Conservation (phyloP, 345 rosid species). For the Populus deltoides region DNA sequence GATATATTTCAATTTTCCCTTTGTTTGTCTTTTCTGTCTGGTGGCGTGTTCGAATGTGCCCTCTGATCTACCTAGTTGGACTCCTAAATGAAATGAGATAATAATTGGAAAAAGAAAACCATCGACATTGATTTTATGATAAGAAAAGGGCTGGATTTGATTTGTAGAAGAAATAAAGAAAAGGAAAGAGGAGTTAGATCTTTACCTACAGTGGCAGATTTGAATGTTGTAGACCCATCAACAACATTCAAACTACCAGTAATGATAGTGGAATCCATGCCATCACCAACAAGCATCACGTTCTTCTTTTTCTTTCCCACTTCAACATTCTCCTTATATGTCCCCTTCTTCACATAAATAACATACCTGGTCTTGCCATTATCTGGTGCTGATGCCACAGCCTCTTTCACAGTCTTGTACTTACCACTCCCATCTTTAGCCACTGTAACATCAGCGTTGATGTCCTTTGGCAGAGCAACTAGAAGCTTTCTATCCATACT, state of each 20-base stretch:
- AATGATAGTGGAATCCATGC: conserved; percentile 19
- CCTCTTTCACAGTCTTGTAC: conserved; percentile 14
- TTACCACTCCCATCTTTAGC: conserved; percentile 26
- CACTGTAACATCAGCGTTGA: conserved; percentile 15
- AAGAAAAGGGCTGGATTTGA: background rate
- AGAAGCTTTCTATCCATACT: conserved; percentile 9
- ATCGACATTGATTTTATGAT: background rate
- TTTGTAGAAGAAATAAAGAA: background rate
- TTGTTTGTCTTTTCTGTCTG: too few species aligned
- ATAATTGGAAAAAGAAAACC: too few species aligned
- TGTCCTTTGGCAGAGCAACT: background rate
- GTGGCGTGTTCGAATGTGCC: too few species aligned
- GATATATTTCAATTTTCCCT: too few species aligned
- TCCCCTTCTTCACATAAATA: conserved; percentile 23
- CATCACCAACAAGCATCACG: conserved; percentile 21
- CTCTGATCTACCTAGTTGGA: too few species aligned
- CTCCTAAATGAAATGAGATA: too few species aligned
- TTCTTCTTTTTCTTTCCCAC: conserved; percentile 16
- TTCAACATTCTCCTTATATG: conserved; percentile 16
- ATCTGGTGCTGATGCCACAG: conserved; percentile 14
- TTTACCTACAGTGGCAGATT: conserved; percentile 21
- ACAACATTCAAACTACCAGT: conserved; percentile 17
- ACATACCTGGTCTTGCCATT: conserved; percentile 15
- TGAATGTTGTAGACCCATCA: conserved; percentile 17
- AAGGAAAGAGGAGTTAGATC: background rate